Percentiles rank a stretch among this genome's conserved stretches.
Conservation (phyloP, 1,284 basidiomycete genomes). For the Ceratobasidium sp. region DNA sequence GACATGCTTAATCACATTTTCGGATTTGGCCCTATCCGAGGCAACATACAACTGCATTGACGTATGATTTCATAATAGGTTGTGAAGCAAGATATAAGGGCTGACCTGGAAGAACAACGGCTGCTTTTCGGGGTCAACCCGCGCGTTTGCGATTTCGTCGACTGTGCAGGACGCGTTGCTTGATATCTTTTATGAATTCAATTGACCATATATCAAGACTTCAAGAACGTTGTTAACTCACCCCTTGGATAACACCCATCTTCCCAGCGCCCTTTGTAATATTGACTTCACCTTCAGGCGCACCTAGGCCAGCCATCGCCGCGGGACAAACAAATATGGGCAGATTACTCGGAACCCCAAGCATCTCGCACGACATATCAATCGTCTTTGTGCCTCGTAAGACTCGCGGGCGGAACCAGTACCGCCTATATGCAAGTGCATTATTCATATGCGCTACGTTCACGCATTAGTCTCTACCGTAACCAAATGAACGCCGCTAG, state of each 20-base stretch:
- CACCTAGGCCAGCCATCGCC: conserved; percentile 60
- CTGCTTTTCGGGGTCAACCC: conserved; percentile 53
- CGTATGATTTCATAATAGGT: neutral
- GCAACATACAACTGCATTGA: conserved; percentile 64
- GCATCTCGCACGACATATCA: conserved; percentile 51
- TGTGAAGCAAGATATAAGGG: neutral
- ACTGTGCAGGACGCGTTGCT: conserved; percentile 57
- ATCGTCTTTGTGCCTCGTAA: conserved; percentile 48
- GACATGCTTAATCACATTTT: conserved; percentile 59
- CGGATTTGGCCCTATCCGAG: conserved; percentile 59
- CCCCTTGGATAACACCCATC: conserved; percentile 57
- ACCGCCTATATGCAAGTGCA: conserved; percentile 54
- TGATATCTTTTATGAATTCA: conserved; percentile 41
- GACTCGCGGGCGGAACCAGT: conserved; percentile 58
- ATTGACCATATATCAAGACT: neutral
- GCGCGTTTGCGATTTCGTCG: conserved; percentile 61
- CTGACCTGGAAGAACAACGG: conserved; percentile 56
- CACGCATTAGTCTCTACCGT: conserved; percentile 17
- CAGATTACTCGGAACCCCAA: conserved; percentile 53
- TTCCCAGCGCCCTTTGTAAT: conserved; percentile 57
- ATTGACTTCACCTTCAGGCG: conserved; percentile 60
- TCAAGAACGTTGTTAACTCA: conserved; percentile 45
- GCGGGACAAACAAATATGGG: conserved; percentile 61
- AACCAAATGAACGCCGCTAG: neutral
- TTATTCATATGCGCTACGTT: conserved; percentile 54